Evolutionary conservation across 2,329 filamentous ascomycete genomes (phyloP).

Genomic region (Trichoderma hamatum): DNA sequence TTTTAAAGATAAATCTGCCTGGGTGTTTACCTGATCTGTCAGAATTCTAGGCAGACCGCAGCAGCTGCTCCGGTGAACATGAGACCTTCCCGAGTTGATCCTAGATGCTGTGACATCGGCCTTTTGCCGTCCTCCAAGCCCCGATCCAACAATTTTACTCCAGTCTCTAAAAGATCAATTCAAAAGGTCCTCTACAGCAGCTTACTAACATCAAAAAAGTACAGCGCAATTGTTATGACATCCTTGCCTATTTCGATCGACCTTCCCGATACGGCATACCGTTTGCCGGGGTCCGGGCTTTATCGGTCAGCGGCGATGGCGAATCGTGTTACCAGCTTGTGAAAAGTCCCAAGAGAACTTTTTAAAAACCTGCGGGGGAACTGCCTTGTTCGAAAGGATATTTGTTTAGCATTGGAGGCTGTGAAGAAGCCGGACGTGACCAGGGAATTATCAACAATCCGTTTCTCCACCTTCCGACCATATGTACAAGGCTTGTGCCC

Average conservation of each 20-base stretch:
- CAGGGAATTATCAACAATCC: not conserved
- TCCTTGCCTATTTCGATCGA: conserved; percentile 11
- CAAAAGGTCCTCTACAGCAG: conserved; percentile 14
- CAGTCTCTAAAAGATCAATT: conserved; percentile 1
- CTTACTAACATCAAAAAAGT: not conserved
- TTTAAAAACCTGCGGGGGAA: not conserved
- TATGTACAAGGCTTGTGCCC: not conserved
- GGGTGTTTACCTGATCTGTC: not conserved
- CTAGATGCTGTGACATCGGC: not conserved
- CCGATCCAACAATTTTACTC: not conserved
- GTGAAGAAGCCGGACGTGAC: not conserved
- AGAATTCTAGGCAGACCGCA: not conserved
- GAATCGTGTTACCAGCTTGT: not conserved
- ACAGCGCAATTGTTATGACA: not conserved
- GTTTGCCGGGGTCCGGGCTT: not conserved
- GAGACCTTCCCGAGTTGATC: not conserved
- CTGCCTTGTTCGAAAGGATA: conserved; percentile 14
- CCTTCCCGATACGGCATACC: conserved; percentile 18
- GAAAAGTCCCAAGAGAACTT: not conserved
- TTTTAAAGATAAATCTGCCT: not conserved
- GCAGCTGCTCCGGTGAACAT: not conserved
- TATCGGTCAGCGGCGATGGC: not conserved
- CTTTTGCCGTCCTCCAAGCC: not conserved
- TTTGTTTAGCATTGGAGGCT: not conserved
- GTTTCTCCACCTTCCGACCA: not conserved